Base-by-base conservation (phyloP, 2,329 filamentous ascomycete genomes). In the Colletotrichum agaves region DNA sequence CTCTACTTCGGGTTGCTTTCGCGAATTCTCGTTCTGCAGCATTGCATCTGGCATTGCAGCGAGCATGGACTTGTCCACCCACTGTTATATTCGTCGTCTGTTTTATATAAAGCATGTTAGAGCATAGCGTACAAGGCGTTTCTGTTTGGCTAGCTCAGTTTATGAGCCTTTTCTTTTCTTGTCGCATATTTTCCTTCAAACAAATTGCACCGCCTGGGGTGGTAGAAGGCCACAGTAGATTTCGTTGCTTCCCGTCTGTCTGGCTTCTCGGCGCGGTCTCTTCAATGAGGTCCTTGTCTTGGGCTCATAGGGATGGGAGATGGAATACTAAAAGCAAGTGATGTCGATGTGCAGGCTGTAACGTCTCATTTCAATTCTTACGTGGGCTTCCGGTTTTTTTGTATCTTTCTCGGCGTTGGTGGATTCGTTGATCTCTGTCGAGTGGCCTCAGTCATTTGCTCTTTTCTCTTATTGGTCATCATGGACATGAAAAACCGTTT, bases 91-190 rank as follows among this genome's bases (percentile, higher is more conserved):
- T 59, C 37, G 53, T 69, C 53, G 53, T 72, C 70, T 27, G 27
- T 27, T 73, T 69, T 61, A 70, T 71, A 70, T 71, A 57, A 72
- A 71, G 61, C 74, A 72, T 74, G 71, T 74, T 52, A 75, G 75
- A 78, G 78, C 79, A 81, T 81, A 81, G 79, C 79, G 79, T 78
- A 73, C 69, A 71, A 63, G 79, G 79, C 76, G 79, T 81, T 77
- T 65, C 66, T 47, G 67, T 58, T 50, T 72, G 72, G 71, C 69
- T 69, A 63, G 64, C 63, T 37, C 27, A 27, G 35, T 37, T 15
- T 15, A 37, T 37, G 35, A 37, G 35, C 10, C 13, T 55, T 69
- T 69, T 71, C 74, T 73, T 70, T 70, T 56, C 52, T 62, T 63
- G 57, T 57, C 60, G 41, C 62, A 65, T 52, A n/a, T 41, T 60